These are phyloP conservation scores for Fusarium scirpi DNA, from an alignment of 2,329 filamentous ascomycete species.

Conservation along the genomic window DNA sequence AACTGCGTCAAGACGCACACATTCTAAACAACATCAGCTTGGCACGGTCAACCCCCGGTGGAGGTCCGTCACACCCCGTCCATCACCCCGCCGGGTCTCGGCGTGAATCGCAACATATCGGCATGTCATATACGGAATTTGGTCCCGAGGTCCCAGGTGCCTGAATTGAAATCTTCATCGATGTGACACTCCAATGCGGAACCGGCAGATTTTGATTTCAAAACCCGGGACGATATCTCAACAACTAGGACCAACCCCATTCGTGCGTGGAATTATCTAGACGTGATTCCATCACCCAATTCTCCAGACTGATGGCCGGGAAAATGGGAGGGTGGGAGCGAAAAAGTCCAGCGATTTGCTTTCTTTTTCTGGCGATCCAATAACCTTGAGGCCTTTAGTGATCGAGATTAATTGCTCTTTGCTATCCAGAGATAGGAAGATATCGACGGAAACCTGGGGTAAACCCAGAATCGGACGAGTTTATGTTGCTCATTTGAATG, in stretches of 20 bases:
- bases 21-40: conserved; percentile 12
- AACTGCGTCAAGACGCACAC: conserved; percentile 15
- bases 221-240: conserved; percentile 26
- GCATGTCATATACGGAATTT: conserved; percentile 21
- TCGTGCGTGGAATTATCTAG: conserved; percentile 36
- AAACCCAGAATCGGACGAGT: conserved; percentile 26
- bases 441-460: conserved; percentile 47
- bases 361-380: conserved; percentile 40
- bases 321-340: conserved; percentile 29
- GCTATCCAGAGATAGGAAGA: conserved; percentile 36
- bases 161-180: conserved; percentile 6
- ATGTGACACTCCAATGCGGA: conserved; percentile 33
- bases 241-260: conserved; percentile 38
- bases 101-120: conserved; percentile 30
- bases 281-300: conserved; percentile 46
- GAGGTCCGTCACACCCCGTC: conserved; percentile 32
- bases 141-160: conserved; percentile 15
- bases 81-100: conserved; percentile 35
- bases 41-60: conserved; percentile 33
- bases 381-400: conserved; percentile 42
- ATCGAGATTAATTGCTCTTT: conserved; percentile 40
- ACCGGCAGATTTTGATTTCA: conserved; percentile 37
- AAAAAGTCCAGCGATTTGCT: conserved; percentile 21
- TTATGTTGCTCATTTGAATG: conserved; percentile 44
- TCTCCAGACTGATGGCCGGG: conserved; percentile 17